Evolutionary conservation across 306 rosid species (phyloP).

Genomic region (Erythrophleum fordii): DNA sequence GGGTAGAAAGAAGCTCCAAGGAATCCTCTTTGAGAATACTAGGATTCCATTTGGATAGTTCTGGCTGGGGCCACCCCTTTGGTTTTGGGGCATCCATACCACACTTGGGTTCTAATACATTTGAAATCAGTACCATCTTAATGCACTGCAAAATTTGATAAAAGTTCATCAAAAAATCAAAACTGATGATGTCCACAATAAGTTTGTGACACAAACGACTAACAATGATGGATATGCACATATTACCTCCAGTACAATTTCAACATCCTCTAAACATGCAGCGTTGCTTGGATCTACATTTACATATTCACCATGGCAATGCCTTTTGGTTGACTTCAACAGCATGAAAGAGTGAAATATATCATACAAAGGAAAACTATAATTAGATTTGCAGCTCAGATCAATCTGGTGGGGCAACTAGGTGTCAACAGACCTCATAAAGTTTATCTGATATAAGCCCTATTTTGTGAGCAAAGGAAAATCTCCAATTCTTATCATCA

Average conservation of each 20-base stretch:
- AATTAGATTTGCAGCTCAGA: background rate
- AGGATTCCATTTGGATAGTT: background rate
- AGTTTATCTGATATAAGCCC: slow-evolving; percentile 41
- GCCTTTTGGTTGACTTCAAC: slow-evolving; percentile 32
- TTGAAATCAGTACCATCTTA: background rate
- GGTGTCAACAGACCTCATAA: slow-evolving; percentile 29
- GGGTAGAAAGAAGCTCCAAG: background rate
- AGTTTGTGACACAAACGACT: background rate
- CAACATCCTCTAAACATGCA: slow-evolving; percentile 35
- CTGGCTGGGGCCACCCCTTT: background rate
- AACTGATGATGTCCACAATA: background rate
- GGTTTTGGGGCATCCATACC: background rate
- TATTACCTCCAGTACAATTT: slow-evolving; percentile 29
- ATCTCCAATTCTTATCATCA: slow-evolving; percentile 28
- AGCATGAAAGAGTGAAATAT: background rate
- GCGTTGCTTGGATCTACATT: slow-evolving; percentile 28
- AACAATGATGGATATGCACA: background rate
- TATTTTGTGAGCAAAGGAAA: slow-evolving; percentile 22
- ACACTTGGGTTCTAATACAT: slow-evolving; percentile 38
- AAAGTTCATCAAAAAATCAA: background rate
- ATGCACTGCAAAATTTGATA: slow-evolving; percentile 26
- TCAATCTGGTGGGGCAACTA: background rate
- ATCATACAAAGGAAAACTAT: background rate
- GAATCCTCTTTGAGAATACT: background rate
- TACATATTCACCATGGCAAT: slow-evolving; percentile 39